Percentiles rank a stretch among this genome's conserved stretches.
Conservation (phyloP, 2,329 filamentous ascomycete genomes). For the Hypoxylon sp. region DNA sequence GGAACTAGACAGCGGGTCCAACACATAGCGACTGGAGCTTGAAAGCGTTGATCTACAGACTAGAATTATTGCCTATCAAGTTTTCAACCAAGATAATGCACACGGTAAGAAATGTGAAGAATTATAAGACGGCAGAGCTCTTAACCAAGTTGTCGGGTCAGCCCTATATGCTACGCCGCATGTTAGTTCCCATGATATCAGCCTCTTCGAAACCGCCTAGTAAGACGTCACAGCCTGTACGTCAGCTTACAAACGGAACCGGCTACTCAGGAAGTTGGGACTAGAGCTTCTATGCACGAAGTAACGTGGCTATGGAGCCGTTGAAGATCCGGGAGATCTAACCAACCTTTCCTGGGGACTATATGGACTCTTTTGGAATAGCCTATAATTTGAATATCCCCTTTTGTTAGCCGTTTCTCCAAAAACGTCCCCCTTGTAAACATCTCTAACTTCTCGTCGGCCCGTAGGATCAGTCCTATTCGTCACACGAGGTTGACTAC, state of each 20-base stretch:
- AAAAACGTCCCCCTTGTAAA: slow-evolving; percentile 19
- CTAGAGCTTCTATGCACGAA: slow-evolving; percentile 17
- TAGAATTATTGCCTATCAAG: neutral
- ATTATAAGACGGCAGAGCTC: slow-evolving; percentile 1
- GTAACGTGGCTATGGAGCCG: slow-evolving; percentile 22
- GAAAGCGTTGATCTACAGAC: neutral
- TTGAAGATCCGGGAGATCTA: slow-evolving; percentile 33
- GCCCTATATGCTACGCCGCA: slow-evolving; percentile 37
- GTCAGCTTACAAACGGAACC: slow-evolving; percentile 35
- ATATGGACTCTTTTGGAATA: slow-evolving; percentile 33
- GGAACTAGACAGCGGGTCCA: neutral
- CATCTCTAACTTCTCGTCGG: slow-evolving; percentile 19
- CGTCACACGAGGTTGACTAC: slow-evolving; percentile 29
- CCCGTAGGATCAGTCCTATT: slow-evolving; percentile 25
- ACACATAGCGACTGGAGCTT: neutral
- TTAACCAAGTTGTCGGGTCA: slow-evolving; percentile 39
- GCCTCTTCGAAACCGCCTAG: slow-evolving; percentile 21
- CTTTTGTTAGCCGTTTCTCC: slow-evolving; percentile 21
- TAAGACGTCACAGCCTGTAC: slow-evolving; percentile 20
- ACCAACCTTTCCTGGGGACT: slow-evolving; percentile 23
- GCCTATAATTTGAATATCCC: slow-evolving; percentile 34
- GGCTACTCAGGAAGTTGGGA: slow-evolving; percentile 22
- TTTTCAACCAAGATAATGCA: neutral
- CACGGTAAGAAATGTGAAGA: slow-evolving; percentile 4
- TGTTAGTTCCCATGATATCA: slow-evolving; percentile 25